Base-by-base conservation (phyloP, 495 filamentous ascomycete species). In the Aspergillus steynii region DNA sequence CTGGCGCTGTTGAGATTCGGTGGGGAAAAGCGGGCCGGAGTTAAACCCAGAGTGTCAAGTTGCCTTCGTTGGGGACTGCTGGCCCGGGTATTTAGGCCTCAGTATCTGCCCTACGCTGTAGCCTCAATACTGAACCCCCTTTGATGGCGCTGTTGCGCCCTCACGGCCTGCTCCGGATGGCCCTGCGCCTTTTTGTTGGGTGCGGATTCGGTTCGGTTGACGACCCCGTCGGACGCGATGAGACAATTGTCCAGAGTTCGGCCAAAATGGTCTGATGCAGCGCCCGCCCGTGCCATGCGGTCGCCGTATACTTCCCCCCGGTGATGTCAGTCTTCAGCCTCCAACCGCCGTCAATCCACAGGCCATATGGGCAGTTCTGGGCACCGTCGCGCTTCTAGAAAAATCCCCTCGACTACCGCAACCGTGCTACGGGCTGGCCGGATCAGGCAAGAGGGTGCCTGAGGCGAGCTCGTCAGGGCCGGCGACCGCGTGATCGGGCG, bases 21-120 rank as follows among this genome's bases (percentile, higher is more conserved):
- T 65, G 59, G 63, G 52, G 63, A 62, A 62, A 58, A 58, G 47
- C 54, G 59, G 62, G 50, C 54, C 58, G 54, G 50, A 28, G 56
- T 53, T 61, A 61, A 32, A 49, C 32, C 50, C 20, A 20, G 31
- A 49, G 52, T 60, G 57, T 60, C 61, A 60, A 48, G 47, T 56
- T 28, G 58, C 53, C 60, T 53, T 57, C 49, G 66, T 68, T 68
- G 63, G 66, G 66, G 63, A 65, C 66, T 55, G 56, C 66, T 55
- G 56, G 34, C 27, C 50, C 34, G 60, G 28, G 52, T 56, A 64
- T 64, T 69, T 64, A 58, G 60, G 42, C 55, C 58, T 37, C 67
- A 65, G 66, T 69, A 69, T 69, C 55, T 34, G 59, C 66, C 66
- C 66, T 69, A 69, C 66, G 66, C 66, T 55, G 66, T 69, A 69